Conservation (phyloP, 495 filamentous ascomycete genomes). For the Tuber brumale region DNA sequence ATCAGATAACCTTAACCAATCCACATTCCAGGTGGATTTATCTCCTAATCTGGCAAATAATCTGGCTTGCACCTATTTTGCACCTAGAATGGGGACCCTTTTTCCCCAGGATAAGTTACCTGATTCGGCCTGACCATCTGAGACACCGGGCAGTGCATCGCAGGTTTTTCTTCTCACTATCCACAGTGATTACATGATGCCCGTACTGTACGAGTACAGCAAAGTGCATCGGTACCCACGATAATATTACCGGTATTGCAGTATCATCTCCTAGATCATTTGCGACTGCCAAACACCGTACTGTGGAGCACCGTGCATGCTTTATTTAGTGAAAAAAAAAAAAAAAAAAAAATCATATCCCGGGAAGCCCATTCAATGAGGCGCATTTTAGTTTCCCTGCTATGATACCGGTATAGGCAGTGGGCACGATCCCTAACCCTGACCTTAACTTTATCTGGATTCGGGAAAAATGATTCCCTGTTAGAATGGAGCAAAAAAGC, state of each 20-base stretch:
- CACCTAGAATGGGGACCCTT: background rate
- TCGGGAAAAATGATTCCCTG: constrained; percentile 2
- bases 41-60: background rate
- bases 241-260: too few relatives aligned
- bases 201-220: too few relatives aligned
- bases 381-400: background rate
- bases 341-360: too few relatives aligned
- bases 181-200: too few relatives aligned
- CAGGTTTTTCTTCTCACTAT: background rate
- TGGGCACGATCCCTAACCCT: constrained; percentile 1
- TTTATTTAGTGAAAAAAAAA: background rate
- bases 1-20: background rate
- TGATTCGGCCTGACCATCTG: background rate
- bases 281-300: background rate
- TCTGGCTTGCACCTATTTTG: background rate
- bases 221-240: too few relatives aligned
- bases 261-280: background rate
- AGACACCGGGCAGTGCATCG: background rate
- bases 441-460: constrained; percentile 1
- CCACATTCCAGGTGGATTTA: background rate
- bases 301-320: background rate
- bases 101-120: background rate
- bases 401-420: too few relatives aligned
- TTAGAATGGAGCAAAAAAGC: background rate
- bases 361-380: background rate